Evolutionary conservation across 2,329 filamentous ascomycete genomes (phyloP).

Genomic region (Colletotrichum plurivorum): DNA sequence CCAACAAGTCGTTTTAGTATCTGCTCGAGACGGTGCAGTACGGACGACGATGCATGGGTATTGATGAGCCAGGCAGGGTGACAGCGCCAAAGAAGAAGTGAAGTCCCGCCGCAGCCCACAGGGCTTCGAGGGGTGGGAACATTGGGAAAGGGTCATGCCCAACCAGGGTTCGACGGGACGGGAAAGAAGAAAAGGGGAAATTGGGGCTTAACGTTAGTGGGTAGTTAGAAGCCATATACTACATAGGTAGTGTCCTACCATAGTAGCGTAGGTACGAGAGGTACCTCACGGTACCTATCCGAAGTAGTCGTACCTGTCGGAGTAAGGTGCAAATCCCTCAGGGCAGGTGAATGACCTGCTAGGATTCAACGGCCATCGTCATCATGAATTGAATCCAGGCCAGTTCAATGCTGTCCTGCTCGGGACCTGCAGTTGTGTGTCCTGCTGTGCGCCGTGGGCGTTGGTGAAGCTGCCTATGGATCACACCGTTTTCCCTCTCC

Average conservation of each 20-base stretch:
- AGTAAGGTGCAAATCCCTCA: background rate
- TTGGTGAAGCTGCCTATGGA: background rate
- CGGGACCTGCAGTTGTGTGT: slow-evolving; percentile 11
- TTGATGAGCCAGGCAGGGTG: slow-evolving; percentile 29
- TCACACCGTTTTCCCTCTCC: background rate
- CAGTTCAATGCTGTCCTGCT: background rate
- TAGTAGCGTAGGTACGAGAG: too few species aligned
- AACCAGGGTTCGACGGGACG: slow-evolving; percentile 18
- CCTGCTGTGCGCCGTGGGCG: slow-evolving; percentile 17
- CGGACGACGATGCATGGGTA: slow-evolving; percentile 21
- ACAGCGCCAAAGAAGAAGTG: slow-evolving; percentile 29
- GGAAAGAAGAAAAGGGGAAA: slow-evolving; percentile 32
- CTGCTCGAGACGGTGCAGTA: slow-evolving; percentile 3
- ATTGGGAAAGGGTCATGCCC: slow-evolving; percentile 1
- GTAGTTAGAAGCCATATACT: background rate
- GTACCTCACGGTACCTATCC: too few species aligned
- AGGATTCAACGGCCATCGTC: background rate
- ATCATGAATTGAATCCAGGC: too few species aligned
- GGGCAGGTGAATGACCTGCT: background rate
- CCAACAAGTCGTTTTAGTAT: slow-evolving; percentile 13
- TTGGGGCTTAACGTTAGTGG: slow-evolving; percentile 28
- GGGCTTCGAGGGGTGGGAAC: slow-evolving; percentile 18
- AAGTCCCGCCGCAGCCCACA: slow-evolving; percentile 20
- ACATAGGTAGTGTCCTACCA: background rate
- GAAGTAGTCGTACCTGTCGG: too few species aligned